Conservation (phyloP, 257 asterid genomes). For the Scutellaria galericulata region DNA sequence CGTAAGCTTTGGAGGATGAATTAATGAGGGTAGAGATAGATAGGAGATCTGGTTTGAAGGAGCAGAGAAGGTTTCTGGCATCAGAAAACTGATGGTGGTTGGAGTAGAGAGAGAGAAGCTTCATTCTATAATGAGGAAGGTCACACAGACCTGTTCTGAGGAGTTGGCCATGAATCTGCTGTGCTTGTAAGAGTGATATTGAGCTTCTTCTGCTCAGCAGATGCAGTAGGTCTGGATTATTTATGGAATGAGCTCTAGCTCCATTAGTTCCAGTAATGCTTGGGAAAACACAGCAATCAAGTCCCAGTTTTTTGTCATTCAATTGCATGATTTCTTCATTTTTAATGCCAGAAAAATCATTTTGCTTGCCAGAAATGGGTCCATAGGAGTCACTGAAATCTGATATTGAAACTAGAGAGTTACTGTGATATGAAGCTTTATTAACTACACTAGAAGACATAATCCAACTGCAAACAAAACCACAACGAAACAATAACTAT, state of each 20-base stretch:
- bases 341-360: conserved; percentile 28
- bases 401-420: conserved; percentile 42
- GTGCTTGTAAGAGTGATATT: conserved; percentile 52
- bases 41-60: conserved; percentile 49
- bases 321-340: conserved; percentile 29
- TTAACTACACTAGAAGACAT: conserved; percentile 40
- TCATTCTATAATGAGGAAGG: conserved; percentile 48
- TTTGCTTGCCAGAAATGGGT: conserved; percentile 29
- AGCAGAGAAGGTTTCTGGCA: conserved; percentile 50
- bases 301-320: conserved; percentile 26
- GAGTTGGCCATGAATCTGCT: conserved; percentile 63
- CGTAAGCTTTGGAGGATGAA: conserved; percentile 61
- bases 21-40: conserved; percentile 63
- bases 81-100: conserved; percentile 50
- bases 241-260: conserved; percentile 36
- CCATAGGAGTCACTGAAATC: conserved; percentile 37
- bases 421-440: conserved; percentile 54
- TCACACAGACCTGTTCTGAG: conserved; percentile 58
- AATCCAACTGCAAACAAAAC: conserved; percentile 59
- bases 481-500: conserved; percentile 38
- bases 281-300: conserved; percentile 29
- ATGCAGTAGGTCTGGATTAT: conserved; percentile 35
- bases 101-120: conserved; percentile 64
- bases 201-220: conserved; percentile 43
- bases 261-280: conserved; percentile 16